Conservation (phyloP, 1,284 basidiomycete species). For the Cutaneotrichosporon sp. region DNA sequence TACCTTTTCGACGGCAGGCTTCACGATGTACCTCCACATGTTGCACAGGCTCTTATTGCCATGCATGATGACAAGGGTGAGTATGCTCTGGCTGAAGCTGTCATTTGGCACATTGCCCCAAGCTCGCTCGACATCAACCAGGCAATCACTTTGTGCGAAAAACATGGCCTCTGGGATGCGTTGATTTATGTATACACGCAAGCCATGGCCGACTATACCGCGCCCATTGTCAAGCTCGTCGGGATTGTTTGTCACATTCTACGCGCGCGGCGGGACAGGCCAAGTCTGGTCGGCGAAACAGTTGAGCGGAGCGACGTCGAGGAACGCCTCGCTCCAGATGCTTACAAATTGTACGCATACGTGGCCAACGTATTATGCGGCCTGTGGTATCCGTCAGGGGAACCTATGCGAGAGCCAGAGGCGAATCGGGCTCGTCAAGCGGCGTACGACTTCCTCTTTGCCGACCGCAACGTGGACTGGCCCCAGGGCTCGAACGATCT, state of each 20-base stretch:
- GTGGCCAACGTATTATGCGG: constrained; percentile 82
- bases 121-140: constrained; percentile 89
- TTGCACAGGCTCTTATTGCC: constrained; percentile 77
- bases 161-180: constrained; percentile 81
- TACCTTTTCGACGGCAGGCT: constrained; percentile 75
- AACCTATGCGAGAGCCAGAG: constrained; percentile 61
- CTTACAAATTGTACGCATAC: constrained; percentile 90
- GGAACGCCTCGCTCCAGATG: constrained; percentile 64
- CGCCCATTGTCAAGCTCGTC: constrained; percentile 81
- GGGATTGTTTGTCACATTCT: constrained; percentile 67
- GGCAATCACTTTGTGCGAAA: constrained; percentile 76
- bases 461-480: constrained; percentile 73
- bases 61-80: constrained; percentile 68
- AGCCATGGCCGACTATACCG: constrained; percentile 80
- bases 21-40: constrained; percentile 69
- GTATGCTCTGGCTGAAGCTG: constrained; percentile 71
- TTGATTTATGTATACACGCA: constrained; percentile 89
- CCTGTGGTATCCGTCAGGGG: constrained; percentile 77
- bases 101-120: constrained; percentile 96
- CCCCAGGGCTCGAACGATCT: constrained; percentile 49
- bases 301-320: constrained; percentile 28
- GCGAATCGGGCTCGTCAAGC: constrained; percentile 63
- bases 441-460: constrained; percentile 76
- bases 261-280: constrained; percentile 49
- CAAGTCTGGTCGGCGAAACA: constrained; percentile 28